Conservation (phyloP, 306 rosid genomes). For the Crataegus laevigata region DNA sequence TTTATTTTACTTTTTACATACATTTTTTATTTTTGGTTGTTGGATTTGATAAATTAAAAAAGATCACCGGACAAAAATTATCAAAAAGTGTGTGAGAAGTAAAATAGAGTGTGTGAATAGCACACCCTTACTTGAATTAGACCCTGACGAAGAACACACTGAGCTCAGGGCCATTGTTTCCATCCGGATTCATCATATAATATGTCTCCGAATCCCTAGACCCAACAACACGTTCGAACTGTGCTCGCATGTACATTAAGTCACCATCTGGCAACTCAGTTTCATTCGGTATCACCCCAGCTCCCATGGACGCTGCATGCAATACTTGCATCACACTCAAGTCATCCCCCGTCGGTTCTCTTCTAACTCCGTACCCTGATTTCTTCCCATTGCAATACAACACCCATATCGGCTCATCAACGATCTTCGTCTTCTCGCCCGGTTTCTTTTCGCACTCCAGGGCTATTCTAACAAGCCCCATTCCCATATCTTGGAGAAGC, state of each 20-base stretch:
- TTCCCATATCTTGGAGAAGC: constrained; percentile 66
- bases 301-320: constrained; percentile 60
- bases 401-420: constrained; percentile 73
- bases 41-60: too few relatives aligned
- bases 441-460: constrained; percentile 67
- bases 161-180: constrained; percentile 56
- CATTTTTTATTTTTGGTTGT: too few relatives aligned
- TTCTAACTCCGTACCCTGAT: constrained; percentile 63
- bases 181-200: constrained; percentile 80
- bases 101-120: too few relatives aligned
- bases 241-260: constrained; percentile 59
- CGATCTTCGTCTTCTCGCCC: constrained; percentile 40
- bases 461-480: constrained; percentile 60
- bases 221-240: constrained; percentile 69
- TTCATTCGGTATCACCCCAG: constrained; percentile 61
- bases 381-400: constrained; percentile 74
- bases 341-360: constrained; percentile 65
- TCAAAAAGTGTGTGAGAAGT: too few relatives aligned
- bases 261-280: constrained; percentile 41
- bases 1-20: too few relatives aligned
- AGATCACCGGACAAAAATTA: too few relatives aligned
- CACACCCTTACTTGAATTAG: constrained; percentile 15
- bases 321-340: constrained; percentile 61
- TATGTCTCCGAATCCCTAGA: constrained; percentile 81
- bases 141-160: constrained; percentile 67